Base-by-base conservation (phyloP, 495 filamentous ascomycete genomes). In the Chaetomium tenue region DNA sequence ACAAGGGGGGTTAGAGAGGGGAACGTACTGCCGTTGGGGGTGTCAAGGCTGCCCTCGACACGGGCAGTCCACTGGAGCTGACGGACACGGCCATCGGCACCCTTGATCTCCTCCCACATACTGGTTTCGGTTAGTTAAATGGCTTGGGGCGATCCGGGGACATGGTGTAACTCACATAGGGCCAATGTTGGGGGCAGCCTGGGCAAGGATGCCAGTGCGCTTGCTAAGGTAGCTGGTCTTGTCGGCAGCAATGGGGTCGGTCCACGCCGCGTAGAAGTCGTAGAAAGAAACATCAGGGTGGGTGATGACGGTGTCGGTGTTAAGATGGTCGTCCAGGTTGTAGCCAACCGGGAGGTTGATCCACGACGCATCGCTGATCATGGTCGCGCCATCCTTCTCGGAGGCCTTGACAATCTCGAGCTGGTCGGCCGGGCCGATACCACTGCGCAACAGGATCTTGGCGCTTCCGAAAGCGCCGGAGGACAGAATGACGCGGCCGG, bases 331-430 rank as follows among this genome's bases (percentile, higher is more conserved):
- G 64, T 86, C 83, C 48, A 91, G 72, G 70, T 89, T 90, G 69
- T 88, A 81, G 26, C 90, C 89, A 22, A 93, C 89, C 23, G 90
- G 89, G 18, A 90, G 79, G 65, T 86, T 78, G 70, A 93, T 88
- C 89, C 89, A 91, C 20, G 84, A 68, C 1, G 72, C 67, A 52
- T 71, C 76, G 59, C 64, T 73, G 64, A 85, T 80, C 78, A 87
- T 80, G n/a, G 73, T 77, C 9, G 83, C 72, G 22, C 86, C 83
- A 58, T 84, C 80, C 0, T 77, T 67, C 26, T 76, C 74, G 3
- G 81, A 83, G 58, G 72, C 71, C 65, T 83, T 78, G 40, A 88
- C 84, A 11, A 85, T 67, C 51, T 79, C 74, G 20, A 89, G 83
- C 76, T 86, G 83, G 65, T 86, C 84, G n/a, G 75, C 66, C 26